phyloP scores from a whole-genome alignment of 2,329 filamentous ascomycete species.

The Diaporthe ampelina region DNA sequence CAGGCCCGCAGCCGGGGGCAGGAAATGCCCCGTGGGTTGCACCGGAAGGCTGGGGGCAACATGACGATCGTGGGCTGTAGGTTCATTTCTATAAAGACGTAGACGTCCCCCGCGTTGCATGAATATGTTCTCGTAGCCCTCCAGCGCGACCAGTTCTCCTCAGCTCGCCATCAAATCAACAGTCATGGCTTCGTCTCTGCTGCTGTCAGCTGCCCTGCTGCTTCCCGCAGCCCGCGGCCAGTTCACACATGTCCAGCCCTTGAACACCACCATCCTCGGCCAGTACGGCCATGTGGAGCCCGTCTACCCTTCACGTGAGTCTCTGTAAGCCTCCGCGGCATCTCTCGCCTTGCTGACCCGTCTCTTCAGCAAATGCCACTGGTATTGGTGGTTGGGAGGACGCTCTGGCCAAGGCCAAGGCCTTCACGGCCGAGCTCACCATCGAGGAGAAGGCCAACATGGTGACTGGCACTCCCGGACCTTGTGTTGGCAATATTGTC shows the following conservation, averaged over 20 bases:
- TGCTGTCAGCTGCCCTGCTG: slow-evolving; percentile 37
- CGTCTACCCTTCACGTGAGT: slow-evolving; percentile 55
- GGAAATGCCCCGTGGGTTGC: background rate
- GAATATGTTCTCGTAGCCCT: background rate
- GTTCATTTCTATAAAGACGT: slow-evolving; percentile 7
- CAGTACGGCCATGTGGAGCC: slow-evolving; percentile 56
- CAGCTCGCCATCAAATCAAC: slow-evolving; percentile 28
- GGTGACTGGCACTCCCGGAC: slow-evolving; percentile 43
- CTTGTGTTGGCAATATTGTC: slow-evolving; percentile 53
- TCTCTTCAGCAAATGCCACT: slow-evolving; percentile 51
- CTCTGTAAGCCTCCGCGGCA: slow-evolving; percentile 39
- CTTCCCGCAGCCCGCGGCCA: slow-evolving; percentile 43
- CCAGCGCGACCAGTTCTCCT: slow-evolving; percentile 29
- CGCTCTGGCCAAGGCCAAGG: slow-evolving; percentile 54
- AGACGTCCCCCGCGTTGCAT: slow-evolving; percentile 14
- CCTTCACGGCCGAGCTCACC: slow-evolving; percentile 75
- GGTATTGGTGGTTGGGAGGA: slow-evolving; percentile 53
- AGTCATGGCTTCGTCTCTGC: slow-evolving; percentile 33
- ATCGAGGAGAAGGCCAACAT: slow-evolving; percentile 69
- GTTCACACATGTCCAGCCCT: slow-evolving; percentile 57
- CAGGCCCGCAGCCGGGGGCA: slow-evolving; percentile 8
- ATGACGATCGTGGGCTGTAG: slow-evolving; percentile 1
- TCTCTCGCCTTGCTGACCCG: slow-evolving; percentile 2
- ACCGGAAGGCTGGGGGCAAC: background rate
- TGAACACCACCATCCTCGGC: slow-evolving; percentile 57